Percentiles rank a stretch among this genome's conserved stretches.
Conservation (phyloP, 352 stramenopile genomes). For the Phytopythium montanum region DNA sequence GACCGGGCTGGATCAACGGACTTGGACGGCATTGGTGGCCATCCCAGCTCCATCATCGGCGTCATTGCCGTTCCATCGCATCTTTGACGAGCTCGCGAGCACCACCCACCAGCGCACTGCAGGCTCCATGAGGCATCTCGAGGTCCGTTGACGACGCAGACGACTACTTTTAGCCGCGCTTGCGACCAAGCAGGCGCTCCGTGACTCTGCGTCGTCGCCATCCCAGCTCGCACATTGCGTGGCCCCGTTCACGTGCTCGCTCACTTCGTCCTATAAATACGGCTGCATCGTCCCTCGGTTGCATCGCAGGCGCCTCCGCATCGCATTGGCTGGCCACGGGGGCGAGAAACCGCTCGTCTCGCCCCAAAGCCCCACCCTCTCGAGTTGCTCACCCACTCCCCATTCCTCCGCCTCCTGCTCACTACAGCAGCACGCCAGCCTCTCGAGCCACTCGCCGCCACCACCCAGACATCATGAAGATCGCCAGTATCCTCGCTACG, state of each 20-base stretch:
- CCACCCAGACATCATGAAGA: conserved; percentile 8
- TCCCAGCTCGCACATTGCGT: background rate
- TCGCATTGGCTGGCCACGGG: background rate
- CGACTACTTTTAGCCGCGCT: background rate
- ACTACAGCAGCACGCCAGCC: background rate
- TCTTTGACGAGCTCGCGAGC: background rate
- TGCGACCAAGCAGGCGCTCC: background rate
- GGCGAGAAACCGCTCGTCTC: background rate
- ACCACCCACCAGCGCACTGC: background rate
- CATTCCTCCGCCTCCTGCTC: conserved; percentile 1
- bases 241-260: background rate
- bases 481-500: conserved; percentile 3
- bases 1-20: background rate
- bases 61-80: background rate
- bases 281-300: background rate
- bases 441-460: background rate
- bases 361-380: background rate
- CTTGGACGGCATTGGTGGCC: background rate
- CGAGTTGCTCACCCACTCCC: conserved; percentile 5
- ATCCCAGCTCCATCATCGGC: background rate
- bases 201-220: background rate
- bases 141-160: background rate
- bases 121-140: background rate
- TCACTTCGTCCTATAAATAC: background rate
- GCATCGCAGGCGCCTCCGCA: background rate